A percentile compares a stretch with the other conserved stretches of the same genome.
phyloP scores from a whole-genome alignment of 768 basidiomycete species.

The Boletus sp. region DNA sequence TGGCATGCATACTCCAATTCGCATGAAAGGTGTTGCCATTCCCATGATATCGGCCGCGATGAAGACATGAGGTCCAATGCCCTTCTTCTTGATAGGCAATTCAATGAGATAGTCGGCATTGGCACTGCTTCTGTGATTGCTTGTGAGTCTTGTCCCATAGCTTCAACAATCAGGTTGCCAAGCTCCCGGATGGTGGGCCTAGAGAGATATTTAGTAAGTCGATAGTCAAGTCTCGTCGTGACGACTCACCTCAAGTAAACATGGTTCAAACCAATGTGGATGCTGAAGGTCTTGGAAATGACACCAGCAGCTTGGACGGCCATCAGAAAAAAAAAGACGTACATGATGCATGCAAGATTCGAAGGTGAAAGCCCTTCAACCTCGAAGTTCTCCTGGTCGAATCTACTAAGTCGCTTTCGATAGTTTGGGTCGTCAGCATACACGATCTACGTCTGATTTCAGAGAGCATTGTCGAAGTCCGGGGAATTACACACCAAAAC shows the following conservation, averaged over 20 bases:
- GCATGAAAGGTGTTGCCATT: constrained; percentile 34
- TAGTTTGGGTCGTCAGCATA: constrained; percentile 31
- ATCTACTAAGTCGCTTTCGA: constrained; percentile 19
- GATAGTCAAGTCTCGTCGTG: not conserved
- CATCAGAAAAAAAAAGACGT: constrained; percentile 18
- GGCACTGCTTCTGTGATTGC: constrained; percentile 30
- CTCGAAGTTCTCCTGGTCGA: constrained; percentile 17
- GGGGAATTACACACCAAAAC: constrained; percentile 15
- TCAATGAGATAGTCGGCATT: constrained; percentile 31
- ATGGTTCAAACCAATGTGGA: constrained; percentile 30
- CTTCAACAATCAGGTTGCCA: constrained; percentile 26
- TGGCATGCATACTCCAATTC: constrained; percentile 32
- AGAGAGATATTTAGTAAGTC: not conserved
- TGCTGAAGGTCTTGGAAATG: constrained; percentile 29
- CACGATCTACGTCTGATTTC: constrained; percentile 14
- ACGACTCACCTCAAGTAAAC: constrained; percentile 27
- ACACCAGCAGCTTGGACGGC: constrained; percentile 32
- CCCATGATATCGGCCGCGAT: constrained; percentile 34
- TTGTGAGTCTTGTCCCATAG: constrained; percentile 28
- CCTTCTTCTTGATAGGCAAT: constrained; percentile 33
- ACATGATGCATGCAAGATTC: constrained; percentile 30
- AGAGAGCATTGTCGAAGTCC: not conserved
- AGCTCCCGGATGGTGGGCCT: constrained; percentile 30
- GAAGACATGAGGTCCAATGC: constrained; percentile 25
- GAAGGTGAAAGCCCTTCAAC: constrained; percentile 21